phyloP scores from a whole-genome alignment of 1,139 yeast genomes.

The Yamadazyma jaroonii region DNA sequence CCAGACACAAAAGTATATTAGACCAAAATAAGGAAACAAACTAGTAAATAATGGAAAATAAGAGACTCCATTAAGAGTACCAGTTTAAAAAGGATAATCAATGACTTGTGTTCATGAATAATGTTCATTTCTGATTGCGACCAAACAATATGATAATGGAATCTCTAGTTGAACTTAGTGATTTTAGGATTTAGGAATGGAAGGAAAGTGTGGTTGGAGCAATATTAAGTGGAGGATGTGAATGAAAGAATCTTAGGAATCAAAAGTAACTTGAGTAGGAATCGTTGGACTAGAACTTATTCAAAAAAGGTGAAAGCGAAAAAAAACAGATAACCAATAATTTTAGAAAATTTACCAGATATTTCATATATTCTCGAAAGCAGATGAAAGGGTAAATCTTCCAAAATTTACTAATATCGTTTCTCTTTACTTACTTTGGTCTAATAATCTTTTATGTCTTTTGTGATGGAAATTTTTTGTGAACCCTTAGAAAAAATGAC shows the following conservation, averaged over 20 bases:
- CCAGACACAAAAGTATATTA: constrained; percentile 7
- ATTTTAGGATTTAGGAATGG: neutral
- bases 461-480: neutral
- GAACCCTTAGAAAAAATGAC: neutral
- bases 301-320: neutral
- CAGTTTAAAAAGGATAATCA: constrained; percentile 9
- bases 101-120: constrained; percentile 8
- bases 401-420: constrained; percentile 6
- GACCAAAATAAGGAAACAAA: constrained; percentile 13
- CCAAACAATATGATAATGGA: constrained; percentile 5
- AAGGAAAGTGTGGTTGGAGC: neutral
- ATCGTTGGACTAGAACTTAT: neutral
- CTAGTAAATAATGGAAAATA: constrained; percentile 8
- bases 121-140: constrained; percentile 9
- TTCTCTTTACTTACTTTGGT: constrained; percentile 9
- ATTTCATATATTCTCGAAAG: constrained; percentile 3
- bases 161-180: constrained; percentile 1
- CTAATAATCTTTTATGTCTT: constrained; percentile 7
- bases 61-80: constrained; percentile 9
- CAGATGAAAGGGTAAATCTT: constrained; percentile 5
- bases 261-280: neutral
- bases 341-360: constrained; percentile 8
- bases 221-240: neutral
- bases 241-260: neutral
- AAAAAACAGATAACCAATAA: constrained; percentile 5